These are phyloP conservation scores for Colletotrichum higginsianum DNA, from an alignment of 2,329 filamentous ascomycete species.

Conservation along the genomic window DNA sequence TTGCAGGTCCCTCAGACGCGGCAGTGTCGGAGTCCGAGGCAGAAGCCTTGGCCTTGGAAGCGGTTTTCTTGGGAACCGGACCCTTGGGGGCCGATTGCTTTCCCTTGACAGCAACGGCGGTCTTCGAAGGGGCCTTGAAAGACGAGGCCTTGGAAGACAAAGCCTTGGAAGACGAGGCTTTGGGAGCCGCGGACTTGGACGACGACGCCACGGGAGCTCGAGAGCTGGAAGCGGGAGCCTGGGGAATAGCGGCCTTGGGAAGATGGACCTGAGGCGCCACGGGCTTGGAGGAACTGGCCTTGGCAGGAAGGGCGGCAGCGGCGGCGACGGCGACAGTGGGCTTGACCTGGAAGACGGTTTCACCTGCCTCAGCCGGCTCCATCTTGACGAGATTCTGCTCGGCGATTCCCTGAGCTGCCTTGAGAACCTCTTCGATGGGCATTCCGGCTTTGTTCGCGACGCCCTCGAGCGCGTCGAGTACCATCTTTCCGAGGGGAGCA, in stretches of 20 bases:
- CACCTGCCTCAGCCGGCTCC: neutral
- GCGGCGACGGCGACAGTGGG: too few species aligned
- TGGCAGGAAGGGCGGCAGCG: too few species aligned
- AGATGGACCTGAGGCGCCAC: too few species aligned
- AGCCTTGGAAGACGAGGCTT: neutral
- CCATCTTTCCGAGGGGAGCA: neutral
- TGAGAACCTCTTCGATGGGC: neutral
- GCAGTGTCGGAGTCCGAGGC: slow-evolving; percentile 1
- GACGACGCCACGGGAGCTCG: too few species aligned
- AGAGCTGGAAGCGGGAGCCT: too few species aligned
- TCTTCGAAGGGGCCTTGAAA: neutral
- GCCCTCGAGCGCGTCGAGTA: neutral
- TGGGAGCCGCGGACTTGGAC: neutral
- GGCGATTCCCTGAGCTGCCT: neutral
- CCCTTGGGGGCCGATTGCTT: neutral
- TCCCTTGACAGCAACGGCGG: neutral
- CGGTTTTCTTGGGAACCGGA: neutral
- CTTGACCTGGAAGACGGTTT: too few species aligned
- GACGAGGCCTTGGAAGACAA: neutral
- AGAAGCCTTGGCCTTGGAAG: neutral
- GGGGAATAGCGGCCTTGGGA: too few species aligned
- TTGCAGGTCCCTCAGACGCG: neutral
- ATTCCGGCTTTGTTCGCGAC: neutral
- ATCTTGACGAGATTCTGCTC: neutral
- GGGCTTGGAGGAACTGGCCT: too few species aligned